Evolutionary conservation across 2,329 filamentous ascomycete genomes (phyloP).

Genomic region (Fusarium ambrosium): DNA sequence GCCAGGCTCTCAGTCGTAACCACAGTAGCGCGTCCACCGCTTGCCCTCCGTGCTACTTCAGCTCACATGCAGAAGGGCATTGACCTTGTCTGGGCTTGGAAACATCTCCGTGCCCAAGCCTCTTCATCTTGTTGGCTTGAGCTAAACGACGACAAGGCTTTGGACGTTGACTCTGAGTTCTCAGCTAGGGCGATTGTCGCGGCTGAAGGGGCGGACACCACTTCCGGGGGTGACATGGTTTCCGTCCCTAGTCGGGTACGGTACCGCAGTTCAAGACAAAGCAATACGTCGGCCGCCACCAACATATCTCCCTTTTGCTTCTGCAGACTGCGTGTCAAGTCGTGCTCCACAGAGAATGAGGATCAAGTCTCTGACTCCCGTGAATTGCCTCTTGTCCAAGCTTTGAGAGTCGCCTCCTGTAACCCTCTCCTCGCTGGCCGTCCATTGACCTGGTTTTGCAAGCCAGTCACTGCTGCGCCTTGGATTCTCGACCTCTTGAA

Average conservation of each 20-base stretch:
- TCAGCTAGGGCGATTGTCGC: slow-evolving; percentile 4
- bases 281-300: not conserved
- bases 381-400: not conserved
- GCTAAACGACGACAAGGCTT: not conserved
- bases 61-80: not conserved
- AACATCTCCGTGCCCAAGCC: not conserved
- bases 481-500: not conserved
- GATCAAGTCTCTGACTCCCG: not conserved
- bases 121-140: not conserved
- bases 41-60: not conserved
- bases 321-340: not conserved
- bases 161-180: slow-evolving; percentile 7
- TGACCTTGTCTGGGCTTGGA: not conserved
- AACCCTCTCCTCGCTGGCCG: not conserved
- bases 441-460: not conserved
- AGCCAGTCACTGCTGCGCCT: not conserved
- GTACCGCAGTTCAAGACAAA: not conserved
- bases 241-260: not conserved
- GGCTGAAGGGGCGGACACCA: slow-evolving; percentile 3
- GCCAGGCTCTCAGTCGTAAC: not conserved
- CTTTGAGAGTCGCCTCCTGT: not conserved
- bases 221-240: not conserved
- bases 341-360: not conserved
- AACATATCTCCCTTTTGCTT: not conserved
- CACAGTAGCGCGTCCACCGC: not conserved